phyloP scores from a whole-genome alignment of 257 asterid species.

The Nicotiana tomentosiformis region DNA sequence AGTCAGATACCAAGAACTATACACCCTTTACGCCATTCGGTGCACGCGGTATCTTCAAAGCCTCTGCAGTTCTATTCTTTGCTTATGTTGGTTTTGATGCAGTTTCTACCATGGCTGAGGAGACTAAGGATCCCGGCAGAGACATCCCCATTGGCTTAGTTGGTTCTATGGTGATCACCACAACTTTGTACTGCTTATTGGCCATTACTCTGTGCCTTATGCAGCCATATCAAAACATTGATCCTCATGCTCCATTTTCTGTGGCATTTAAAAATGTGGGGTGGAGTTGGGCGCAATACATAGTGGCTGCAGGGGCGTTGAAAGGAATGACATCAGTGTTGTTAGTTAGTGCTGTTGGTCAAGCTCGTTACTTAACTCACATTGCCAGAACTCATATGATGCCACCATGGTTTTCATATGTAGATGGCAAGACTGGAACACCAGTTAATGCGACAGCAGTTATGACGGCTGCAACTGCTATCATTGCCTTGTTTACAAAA shows the following conservation, averaged over 20 bases:
- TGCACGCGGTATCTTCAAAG: constrained; percentile 40
- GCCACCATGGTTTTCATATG: constrained; percentile 57
- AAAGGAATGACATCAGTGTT: constrained; percentile 59
- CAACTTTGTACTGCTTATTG: constrained; percentile 34
- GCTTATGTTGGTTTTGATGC: too few species aligned
- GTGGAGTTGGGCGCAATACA: constrained; percentile 54
- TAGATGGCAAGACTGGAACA: constrained; percentile 39
- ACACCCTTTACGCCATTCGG: constrained; percentile 32
- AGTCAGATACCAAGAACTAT: constrained; percentile 42
- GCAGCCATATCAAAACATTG: constrained; percentile 34
- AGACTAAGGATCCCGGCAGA: constrained; percentile 40
- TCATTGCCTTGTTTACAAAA: constrained; percentile 40
- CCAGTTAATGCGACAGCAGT: constrained; percentile 43
- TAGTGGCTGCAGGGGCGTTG: constrained; percentile 51
- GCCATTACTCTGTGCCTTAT: constrained; percentile 46
- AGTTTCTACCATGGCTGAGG: constrained; percentile 56
- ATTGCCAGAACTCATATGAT: constrained; percentile 56
- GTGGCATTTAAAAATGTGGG: constrained; percentile 40
- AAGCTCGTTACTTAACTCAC: constrained; percentile 58
- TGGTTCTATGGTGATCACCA: constrained; percentile 53
- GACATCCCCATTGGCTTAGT: constrained; percentile 62
- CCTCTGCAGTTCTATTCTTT: constrained; percentile 33
- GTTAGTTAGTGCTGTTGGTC: constrained; percentile 49
- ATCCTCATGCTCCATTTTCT: constrained; percentile 39
- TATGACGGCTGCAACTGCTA: constrained; percentile 43